phyloP scores from a whole-genome alignment of 23 red algal genomes.

The Gracilaria gracilis region DNA sequence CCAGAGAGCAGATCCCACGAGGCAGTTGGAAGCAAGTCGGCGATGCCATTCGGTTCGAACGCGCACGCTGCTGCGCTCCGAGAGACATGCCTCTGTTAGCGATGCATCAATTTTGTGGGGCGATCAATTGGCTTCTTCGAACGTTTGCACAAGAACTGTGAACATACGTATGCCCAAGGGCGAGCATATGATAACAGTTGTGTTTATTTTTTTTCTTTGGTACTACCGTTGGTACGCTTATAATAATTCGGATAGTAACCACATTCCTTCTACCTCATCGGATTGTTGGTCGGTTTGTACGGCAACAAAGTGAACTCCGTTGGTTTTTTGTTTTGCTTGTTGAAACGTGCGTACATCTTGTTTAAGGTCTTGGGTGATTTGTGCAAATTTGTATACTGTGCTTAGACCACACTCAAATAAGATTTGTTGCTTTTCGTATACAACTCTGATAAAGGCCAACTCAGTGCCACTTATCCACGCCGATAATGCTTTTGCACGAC shows the following conservation, averaged over 20 bases:
- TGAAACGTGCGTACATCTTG: slow-evolving; percentile 89
- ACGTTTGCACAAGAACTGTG: slow-evolving; percentile 59
- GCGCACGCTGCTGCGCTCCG: slow-evolving; percentile 62
- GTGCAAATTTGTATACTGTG: slow-evolving; percentile 81
- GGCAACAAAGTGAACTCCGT: slow-evolving; percentile 94
- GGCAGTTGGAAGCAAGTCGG: slow-evolving; percentile 23
- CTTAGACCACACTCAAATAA: slow-evolving; percentile 88
- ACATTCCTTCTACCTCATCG: slow-evolving; percentile 89
- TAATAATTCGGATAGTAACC: slow-evolving; percentile 84
- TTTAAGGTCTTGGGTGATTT: slow-evolving; percentile 58
- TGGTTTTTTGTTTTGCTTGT: slow-evolving; percentile 59
- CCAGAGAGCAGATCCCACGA: slow-evolving; percentile 2
- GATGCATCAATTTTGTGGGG: slow-evolving; percentile 77
- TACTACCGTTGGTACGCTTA: neutral
- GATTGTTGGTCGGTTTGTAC: slow-evolving; percentile 61
- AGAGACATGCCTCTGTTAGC: slow-evolving; percentile 68
- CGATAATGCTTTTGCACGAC: slow-evolving; percentile 68
- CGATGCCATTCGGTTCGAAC: slow-evolving; percentile 63
- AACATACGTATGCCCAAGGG: neutral
- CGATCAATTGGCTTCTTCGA: slow-evolving; percentile 72
- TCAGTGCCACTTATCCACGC: slow-evolving; percentile 88
- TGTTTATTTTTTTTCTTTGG: neutral
- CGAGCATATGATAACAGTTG: neutral
- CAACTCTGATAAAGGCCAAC: slow-evolving; percentile 76
- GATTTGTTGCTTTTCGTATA: slow-evolving; percentile 78